Percentiles rank a stretch among this genome's conserved stretches.
These are phyloP conservation scores for Passalora sequoiae DNA, from an alignment of 2,329 filamentous ascomycete genomes.

Conservation along the genomic window DNA sequence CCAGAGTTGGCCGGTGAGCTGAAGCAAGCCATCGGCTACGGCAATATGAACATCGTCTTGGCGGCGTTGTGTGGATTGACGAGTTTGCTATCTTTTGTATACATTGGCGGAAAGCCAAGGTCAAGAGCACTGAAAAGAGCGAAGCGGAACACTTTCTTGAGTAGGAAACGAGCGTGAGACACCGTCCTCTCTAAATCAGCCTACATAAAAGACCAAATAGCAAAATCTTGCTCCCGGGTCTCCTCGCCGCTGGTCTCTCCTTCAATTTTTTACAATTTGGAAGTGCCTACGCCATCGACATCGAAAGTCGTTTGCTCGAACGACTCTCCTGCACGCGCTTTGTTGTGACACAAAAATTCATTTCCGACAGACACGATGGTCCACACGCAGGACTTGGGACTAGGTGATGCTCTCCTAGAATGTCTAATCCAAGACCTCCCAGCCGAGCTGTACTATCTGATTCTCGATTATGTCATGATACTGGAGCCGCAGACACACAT, in stretches of 20 bases:
- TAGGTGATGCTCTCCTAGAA: too few species aligned
- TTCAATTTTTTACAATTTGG: not conserved
- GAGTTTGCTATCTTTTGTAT: slow-evolving; percentile 41
- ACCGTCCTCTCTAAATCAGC: not conserved
- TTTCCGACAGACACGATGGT: too few species aligned
- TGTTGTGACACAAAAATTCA: too few species aligned
- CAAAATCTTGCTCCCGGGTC: not conserved
- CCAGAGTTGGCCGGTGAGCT: slow-evolving; percentile 53
- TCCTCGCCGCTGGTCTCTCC: not conserved
- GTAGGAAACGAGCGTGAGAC: slow-evolving; percentile 13
- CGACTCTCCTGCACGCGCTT: not conserved
- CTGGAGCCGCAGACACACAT: not conserved
- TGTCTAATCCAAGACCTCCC: not conserved
- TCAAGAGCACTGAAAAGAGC: slow-evolving; percentile 23
- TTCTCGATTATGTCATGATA: not conserved
- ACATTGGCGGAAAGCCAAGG: slow-evolving; percentile 41
- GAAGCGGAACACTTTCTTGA: slow-evolving; percentile 13
- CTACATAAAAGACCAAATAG: not conserved
- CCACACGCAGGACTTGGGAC: too few species aligned
- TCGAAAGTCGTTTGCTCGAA: not conserved
- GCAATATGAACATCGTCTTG: slow-evolving; percentile 53
- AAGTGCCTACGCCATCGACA: not conserved
- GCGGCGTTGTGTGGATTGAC: slow-evolving; percentile 44
- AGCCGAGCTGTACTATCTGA: not conserved
- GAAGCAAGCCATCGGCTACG: slow-evolving; percentile 51